Evolutionary conservation across 23 red algal species (phyloP).

Genomic region (Gracilariopsis chorda): DNA sequence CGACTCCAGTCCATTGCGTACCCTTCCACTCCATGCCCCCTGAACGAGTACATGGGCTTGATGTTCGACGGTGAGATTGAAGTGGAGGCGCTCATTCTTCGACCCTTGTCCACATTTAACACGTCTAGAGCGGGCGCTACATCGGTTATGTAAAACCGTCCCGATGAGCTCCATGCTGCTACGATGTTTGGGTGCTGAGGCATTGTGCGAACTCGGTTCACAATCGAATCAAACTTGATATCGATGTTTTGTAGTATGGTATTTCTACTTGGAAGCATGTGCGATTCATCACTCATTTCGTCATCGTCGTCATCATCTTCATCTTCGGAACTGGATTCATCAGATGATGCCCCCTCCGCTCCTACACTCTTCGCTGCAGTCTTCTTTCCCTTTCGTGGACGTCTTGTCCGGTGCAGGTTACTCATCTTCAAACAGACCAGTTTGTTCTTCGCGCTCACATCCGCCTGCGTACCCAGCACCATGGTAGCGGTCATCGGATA

Average conservation of each 20-base stretch:
- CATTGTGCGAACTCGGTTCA: conserved; percentile 77
- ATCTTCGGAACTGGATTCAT: conserved; percentile 1
- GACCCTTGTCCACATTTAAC: conserved; percentile 18
- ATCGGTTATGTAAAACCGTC: conserved; percentile 67
- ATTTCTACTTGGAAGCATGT: neutral
- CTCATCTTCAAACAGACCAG: conserved; percentile 58
- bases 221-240: conserved; percentile 51
- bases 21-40: conserved; percentile 71
- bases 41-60: conserved; percentile 53
- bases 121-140: conserved; percentile 40
- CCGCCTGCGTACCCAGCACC: conserved; percentile 73
- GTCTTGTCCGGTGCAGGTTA: conserved; percentile 53
- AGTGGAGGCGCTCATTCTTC: conserved; percentile 26
- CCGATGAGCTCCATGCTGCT: conserved; percentile 62
- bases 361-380: neutral
- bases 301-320: conserved; percentile 27
- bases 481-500: conserved; percentile 60
- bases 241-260: conserved; percentile 42
- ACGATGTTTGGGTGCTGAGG: conserved; percentile 78
- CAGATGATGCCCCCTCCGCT: conserved; percentile 27
- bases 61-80: conserved; percentile 25
- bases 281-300: neutral
- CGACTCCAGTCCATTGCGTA: conserved; percentile 85
- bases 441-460: conserved; percentile 46
- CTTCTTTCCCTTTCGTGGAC: neutral